These are phyloP conservation scores for Bacidia gigantensis DNA, from an alignment of 495 filamentous ascomycete genomes.

Conservation along the genomic window DNA sequence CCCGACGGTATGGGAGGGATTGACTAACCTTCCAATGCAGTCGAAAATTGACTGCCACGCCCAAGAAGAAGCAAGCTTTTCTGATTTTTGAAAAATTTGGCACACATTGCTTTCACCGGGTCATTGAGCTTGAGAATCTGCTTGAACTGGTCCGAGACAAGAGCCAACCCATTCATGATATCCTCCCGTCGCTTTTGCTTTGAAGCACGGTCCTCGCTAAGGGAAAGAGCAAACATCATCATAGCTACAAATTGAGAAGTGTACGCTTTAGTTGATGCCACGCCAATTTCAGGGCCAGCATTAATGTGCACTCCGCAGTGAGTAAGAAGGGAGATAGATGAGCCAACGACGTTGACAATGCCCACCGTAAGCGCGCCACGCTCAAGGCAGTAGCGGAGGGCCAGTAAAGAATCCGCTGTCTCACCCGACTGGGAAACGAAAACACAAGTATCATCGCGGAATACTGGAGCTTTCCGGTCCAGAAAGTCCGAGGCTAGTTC, in stretches of 20 bases:
- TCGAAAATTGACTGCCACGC: slow-evolving; percentile 90
- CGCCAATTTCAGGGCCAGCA: slow-evolving; percentile 95
- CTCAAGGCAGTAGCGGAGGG: slow-evolving; percentile 91
- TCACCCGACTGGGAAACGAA: slow-evolving; percentile 98
- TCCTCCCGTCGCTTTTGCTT: slow-evolving; percentile 88
- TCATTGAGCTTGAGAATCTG: slow-evolving; percentile 80
- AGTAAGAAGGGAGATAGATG: slow-evolving; percentile 92
- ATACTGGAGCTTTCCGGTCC: slow-evolving; percentile 93
- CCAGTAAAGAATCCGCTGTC: slow-evolving; percentile 97
- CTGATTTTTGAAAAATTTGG: slow-evolving; percentile 86
- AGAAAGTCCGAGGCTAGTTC: slow-evolving; percentile 97
- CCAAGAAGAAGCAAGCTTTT: slow-evolving; percentile 89
- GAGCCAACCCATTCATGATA: slow-evolving; percentile 85
- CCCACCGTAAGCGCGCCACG: slow-evolving; percentile 93
- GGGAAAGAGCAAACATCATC: slow-evolving; percentile 96
- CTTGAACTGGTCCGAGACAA: slow-evolving; percentile 83
- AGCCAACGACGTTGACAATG: slow-evolving; percentile 95
- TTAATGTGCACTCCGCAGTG: slow-evolving; percentile 99
- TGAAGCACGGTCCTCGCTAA: slow-evolving; percentile 89
- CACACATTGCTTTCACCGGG: slow-evolving; percentile 82
- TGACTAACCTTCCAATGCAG: slow-evolving; percentile 70
- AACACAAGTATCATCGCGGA: slow-evolving; percentile 97
- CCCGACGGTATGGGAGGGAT: background rate
- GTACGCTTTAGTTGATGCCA: slow-evolving; percentile 97
- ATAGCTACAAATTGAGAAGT: slow-evolving; percentile 98